Conservation (phyloP, 176 grass and related monocot species). For the Poa annua region DNA sequence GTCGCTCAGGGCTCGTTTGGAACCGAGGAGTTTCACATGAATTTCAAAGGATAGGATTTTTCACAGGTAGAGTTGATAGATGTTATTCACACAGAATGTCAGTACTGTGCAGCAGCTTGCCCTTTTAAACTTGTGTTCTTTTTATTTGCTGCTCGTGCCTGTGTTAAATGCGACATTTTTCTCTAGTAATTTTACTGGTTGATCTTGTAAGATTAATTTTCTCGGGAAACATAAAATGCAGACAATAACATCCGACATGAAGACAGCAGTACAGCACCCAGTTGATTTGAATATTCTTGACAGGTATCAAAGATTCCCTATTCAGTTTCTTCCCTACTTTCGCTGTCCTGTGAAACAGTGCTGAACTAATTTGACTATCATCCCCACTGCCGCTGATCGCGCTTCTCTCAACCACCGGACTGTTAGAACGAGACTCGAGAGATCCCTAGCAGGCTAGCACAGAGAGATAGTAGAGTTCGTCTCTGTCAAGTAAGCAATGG, state of each 20-base stretch:
- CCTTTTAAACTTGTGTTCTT: not conserved
- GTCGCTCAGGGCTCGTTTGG: too few relatives aligned
- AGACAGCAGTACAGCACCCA: not conserved
- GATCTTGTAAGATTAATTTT: slow-evolving; percentile 9
- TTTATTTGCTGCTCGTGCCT: not conserved
- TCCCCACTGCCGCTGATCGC: not conserved
- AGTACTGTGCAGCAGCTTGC: not conserved
- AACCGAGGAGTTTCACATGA: too few relatives aligned
- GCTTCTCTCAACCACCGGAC: not conserved
- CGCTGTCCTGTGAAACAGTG: not conserved
- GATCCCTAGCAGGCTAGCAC: not conserved
- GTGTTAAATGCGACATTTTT: not conserved
- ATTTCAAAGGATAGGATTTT: too few relatives aligned
- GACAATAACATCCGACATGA: not conserved
- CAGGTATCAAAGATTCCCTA: slow-evolving; percentile 14
- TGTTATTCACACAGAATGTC: not conserved
- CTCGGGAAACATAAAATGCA: slow-evolving; percentile 32
- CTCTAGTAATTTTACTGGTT: not conserved
- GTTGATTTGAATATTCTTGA: slow-evolving; percentile 35
- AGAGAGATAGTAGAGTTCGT: not conserved
- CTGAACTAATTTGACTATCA: not conserved
- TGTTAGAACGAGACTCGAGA: not conserved
- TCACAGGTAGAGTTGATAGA: not conserved
- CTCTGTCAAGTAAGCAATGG: not conserved
- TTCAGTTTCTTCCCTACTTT: slow-evolving; percentile 14